Evolutionary conservation across 768 basidiomycete genomes (phyloP), one percentile per base, ranked within the genome.

Genomic region (Brasilioporus rufonigricans): DNA sequence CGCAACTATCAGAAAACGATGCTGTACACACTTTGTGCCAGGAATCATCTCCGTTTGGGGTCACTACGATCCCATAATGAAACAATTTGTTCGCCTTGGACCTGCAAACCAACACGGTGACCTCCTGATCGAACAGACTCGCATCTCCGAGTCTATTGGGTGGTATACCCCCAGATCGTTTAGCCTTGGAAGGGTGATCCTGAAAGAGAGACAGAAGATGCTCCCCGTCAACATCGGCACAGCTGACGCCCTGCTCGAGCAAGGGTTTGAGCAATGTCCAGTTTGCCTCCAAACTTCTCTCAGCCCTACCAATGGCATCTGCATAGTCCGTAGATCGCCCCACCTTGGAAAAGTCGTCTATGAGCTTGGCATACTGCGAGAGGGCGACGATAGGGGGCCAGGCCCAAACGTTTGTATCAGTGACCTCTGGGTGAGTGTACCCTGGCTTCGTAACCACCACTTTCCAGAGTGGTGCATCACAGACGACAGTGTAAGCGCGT

Each of bases 21-120:
- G 47, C 44, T 23, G 53, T 49, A 24, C 54, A 60, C 19, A 61
- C 55, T 41, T 59, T 60, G 48, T 49, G 58, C 53, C 49, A 54
- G 14, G 19, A 43, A 41, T 45, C 41, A 23, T 56, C 53, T 1
- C 31, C 31, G 32, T 44, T 48, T 16, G 46, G 46, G 5, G 19
- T 44, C 43, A 58, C 56, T 23, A 48, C 49, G 3, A 59, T 53
- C 19, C 57, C 48, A 41, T 53, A 58, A 32, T 60, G 48, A 31
- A 60, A 60, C 4, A 29, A 40, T 11, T 29, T 36, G 29, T 53
- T 23, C 26, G 1, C 33, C 44, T 59, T 59, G 44, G 57, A 60
- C 26, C 57, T 53, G 38, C 57, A 60, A 44, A 49, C 26, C 16
- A 53, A 41, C 8, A 52, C 36, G 7, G 44, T 41, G 13, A 53